Percentiles rank a stretch among this genome's conserved stretches.
Conservation (phyloP, 2,329 filamentous ascomycete species). For the Ascomycota sp. region DNA sequence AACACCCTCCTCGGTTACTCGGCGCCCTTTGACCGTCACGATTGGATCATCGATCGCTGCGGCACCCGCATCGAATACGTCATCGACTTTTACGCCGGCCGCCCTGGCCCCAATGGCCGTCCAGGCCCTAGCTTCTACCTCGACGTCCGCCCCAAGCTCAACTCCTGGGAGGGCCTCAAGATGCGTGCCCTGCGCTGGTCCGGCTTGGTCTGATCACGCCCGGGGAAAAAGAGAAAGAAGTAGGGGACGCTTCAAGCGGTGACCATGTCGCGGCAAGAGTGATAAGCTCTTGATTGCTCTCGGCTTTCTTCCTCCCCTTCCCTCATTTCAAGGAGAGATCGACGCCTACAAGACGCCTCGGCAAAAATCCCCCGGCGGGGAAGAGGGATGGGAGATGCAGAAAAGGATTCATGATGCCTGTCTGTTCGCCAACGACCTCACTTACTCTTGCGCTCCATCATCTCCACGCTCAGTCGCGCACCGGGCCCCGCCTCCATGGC, state of each 20-base stretch:
- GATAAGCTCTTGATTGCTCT: no score
- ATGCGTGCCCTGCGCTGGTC: slow-evolving; percentile 36
- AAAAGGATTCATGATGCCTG: no score
- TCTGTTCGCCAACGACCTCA: neutral
- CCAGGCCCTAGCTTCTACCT: slow-evolving; percentile 39
- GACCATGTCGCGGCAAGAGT: no score
- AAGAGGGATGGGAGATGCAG: no score
- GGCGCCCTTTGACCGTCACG: slow-evolving; percentile 83
- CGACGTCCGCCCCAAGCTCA: slow-evolving; percentile 48
- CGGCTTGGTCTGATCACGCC: slow-evolving; percentile 28
- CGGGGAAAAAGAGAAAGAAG: no score
- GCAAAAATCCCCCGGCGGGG: no score
- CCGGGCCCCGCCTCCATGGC: slow-evolving; percentile 17
- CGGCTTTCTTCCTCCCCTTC: no score
- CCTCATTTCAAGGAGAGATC: no score
- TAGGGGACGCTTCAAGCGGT: no score
- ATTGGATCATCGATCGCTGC: slow-evolving; percentile 92
- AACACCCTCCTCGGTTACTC: slow-evolving; percentile 79
- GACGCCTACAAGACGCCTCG: no score
- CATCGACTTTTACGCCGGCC: slow-evolving; percentile 90
- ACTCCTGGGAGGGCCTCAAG: slow-evolving; percentile 45
- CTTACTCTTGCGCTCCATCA: neutral
- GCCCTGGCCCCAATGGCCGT: slow-evolving; percentile 17
- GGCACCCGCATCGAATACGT: slow-evolving; percentile 77
- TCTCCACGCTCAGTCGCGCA: slow-evolving; percentile 8